Evolutionary conservation across 192 early-diverging fungal genomes (phyloP).

Genomic region (Coemansia sp.): DNA sequence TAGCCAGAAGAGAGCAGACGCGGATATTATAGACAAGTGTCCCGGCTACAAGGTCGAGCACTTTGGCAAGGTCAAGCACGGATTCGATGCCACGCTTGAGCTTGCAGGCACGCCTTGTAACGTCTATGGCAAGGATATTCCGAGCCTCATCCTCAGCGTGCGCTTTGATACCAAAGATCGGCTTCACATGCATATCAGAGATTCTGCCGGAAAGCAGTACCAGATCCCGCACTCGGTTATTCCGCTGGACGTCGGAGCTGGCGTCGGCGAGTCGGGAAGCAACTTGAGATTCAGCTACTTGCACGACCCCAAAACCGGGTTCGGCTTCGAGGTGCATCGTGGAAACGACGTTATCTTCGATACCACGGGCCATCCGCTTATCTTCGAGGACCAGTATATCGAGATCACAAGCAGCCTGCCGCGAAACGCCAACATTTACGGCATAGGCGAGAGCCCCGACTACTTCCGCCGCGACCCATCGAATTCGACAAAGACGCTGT

Average conservation of each 20-base stretch:
- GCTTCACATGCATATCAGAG: conserved; percentile 56
- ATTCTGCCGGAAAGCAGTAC: conserved; percentile 32
- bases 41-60: conserved; percentile 20
- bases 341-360: conserved; percentile 31
- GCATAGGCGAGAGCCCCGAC: conserved; percentile 61
- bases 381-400: conserved; percentile 67
- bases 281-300: conserved; percentile 14
- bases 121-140: conserved; percentile 51
- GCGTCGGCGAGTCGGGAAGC: conserved; percentile 8
- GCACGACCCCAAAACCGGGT: conserved; percentile 19
- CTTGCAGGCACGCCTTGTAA: conserved; percentile 29
- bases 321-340: conserved; percentile 36
- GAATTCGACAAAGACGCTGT: conserved; percentile 44
- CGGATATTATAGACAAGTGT: conserved; percentile 1
- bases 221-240: conserved; percentile 44
- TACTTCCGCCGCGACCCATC: conserved; percentile 53
- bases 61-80: conserved; percentile 4
- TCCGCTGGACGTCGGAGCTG: conserved; percentile 15
- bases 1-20: background rate
- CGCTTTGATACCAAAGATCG: conserved; percentile 55
- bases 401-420: conserved; percentile 61
- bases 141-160: conserved; percentile 45
- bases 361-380: conserved; percentile 43
- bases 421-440: conserved; percentile 61
- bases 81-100: conserved; percentile 16